phyloP scores from a whole-genome alignment of 2,329 filamentous ascomycete genomes.

The Sarocladium kiliense region DNA sequence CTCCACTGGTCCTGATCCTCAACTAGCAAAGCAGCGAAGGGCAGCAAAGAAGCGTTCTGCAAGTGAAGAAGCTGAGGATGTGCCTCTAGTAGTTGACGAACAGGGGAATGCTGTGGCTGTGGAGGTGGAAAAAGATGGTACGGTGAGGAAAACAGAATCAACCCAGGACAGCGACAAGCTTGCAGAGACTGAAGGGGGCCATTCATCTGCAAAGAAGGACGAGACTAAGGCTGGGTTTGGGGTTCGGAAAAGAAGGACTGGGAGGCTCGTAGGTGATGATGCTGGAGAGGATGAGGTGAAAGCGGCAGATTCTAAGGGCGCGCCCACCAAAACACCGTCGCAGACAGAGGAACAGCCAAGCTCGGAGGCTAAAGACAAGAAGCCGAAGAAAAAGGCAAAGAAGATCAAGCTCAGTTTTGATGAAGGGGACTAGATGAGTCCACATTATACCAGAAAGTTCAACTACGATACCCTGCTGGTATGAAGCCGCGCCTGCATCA shows the following conservation, averaged over 20 bases:
- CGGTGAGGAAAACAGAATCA: constrained; percentile 27
- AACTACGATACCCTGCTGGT: not conserved
- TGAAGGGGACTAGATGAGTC: constrained; percentile 41
- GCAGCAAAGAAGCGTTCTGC: constrained; percentile 49
- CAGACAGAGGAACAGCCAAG: constrained; percentile 11
- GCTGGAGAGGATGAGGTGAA: constrained; percentile 19
- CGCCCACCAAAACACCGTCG: constrained; percentile 9
- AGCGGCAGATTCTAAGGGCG: constrained; percentile 9
- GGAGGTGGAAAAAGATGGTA: constrained; percentile 38
- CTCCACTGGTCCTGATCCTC: constrained; percentile 46
- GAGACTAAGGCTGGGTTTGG: constrained; percentile 10
- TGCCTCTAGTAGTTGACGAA: constrained; percentile 70
- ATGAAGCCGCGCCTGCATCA: too few relatives aligned
- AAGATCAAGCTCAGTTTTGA: constrained; percentile 67
- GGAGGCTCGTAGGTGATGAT: constrained; percentile 28
- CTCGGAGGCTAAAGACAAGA: constrained; percentile 24
- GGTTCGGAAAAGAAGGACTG: constrained; percentile 14
- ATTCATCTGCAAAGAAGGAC: not conserved
- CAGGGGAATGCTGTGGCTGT: constrained; percentile 58
- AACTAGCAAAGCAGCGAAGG: constrained; percentile 41
- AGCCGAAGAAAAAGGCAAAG: constrained; percentile 49
- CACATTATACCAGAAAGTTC: not conserved
- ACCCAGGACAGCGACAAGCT: not conserved
- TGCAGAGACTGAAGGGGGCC: constrained; percentile 2
- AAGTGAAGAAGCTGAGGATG: constrained; percentile 71